phyloP scores from a whole-genome alignment of 768 basidiomycete species.

The Termitomyces sp. region DNA sequence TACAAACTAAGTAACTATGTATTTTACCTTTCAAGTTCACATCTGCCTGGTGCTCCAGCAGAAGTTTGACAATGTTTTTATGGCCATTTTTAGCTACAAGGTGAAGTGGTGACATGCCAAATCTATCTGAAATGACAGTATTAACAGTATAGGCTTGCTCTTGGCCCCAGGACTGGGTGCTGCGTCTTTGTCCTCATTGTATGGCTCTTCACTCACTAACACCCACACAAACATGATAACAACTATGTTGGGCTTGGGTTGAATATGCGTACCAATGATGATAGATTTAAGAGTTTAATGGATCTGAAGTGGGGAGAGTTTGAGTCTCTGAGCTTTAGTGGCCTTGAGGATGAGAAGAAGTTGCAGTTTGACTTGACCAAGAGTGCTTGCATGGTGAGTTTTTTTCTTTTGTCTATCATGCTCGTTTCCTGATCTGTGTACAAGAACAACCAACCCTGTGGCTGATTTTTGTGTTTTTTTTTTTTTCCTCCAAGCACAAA shows the following conservation, averaged over 20 bases:
- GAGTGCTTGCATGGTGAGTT: conserved; percentile 61
- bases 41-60: no score
- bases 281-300: conserved; percentile 75
- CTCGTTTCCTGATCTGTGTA: background rate
- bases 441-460: no score
- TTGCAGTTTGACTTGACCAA: conserved; percentile 93
- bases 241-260: conserved; percentile 35
- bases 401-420: background rate
- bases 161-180: conserved; percentile 24
- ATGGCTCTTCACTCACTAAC: conserved; percentile 31
- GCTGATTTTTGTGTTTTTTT: background rate
- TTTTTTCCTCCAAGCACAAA: conserved; percentile 76
- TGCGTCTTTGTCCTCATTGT: conserved; percentile 40
- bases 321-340: conserved; percentile 77
- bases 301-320: conserved; percentile 94
- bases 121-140: no score
- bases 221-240: conserved; percentile 24
- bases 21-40: no score
- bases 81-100: no score
- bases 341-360: conserved; percentile 57
- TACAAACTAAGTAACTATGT: no score
- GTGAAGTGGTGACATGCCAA: no score
- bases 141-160: no score
- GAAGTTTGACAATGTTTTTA: no score
- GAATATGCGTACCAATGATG: conserved; percentile 46